A percentile compares a stretch with the other conserved stretches of the same genome.
These are phyloP conservation scores for Thielaviopsis ethacetica DNA, from an alignment of 2,329 filamentous ascomycete species.

Conservation along the genomic window DNA sequence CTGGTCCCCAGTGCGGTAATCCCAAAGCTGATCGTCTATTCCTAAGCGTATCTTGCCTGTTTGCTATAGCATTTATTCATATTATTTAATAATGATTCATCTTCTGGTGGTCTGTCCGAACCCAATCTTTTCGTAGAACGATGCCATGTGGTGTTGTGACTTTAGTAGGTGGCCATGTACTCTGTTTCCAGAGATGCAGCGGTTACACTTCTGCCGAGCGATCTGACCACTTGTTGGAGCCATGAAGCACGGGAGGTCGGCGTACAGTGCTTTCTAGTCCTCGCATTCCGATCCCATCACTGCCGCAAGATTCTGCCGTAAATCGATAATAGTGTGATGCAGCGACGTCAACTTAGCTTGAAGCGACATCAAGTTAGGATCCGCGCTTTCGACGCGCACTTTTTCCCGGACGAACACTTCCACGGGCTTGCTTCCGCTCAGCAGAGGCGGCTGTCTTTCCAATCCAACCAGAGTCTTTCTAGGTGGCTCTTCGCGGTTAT, in stretches of 20 bases:
- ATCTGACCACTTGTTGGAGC: not conserved
- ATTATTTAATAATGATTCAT: not conserved
- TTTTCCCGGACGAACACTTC: slow-evolving; percentile 83
- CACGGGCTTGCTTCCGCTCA: slow-evolving; percentile 17
- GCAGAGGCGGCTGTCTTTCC: slow-evolving; percentile 8
- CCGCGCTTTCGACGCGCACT: slow-evolving; percentile 72
- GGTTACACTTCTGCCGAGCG: no score
- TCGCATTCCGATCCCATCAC: slow-evolving; percentile 52
- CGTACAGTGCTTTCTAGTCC: slow-evolving; percentile 5
- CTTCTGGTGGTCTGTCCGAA: not conserved
- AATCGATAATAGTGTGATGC: slow-evolving; percentile 53
- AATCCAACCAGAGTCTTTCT: not conserved
- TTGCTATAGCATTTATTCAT: not conserved
- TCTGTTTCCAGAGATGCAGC: no score
- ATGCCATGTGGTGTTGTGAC: no score
- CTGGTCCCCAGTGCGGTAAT: slow-evolving; percentile 79
- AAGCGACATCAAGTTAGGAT: slow-evolving; percentile 70
- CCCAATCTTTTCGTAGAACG: no score
- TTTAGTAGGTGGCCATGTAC: no score
- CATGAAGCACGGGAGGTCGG: not conserved
- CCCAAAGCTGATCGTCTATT: not conserved
- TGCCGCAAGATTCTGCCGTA: slow-evolving; percentile 54
- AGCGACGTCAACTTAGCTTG: slow-evolving; percentile 71
- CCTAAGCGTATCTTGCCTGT: not conserved
- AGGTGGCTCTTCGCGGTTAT: slow-evolving; percentile 13